phyloP scores from a whole-genome alignment of 208 protist genomes.

The Naegleria gruberi region DNA sequence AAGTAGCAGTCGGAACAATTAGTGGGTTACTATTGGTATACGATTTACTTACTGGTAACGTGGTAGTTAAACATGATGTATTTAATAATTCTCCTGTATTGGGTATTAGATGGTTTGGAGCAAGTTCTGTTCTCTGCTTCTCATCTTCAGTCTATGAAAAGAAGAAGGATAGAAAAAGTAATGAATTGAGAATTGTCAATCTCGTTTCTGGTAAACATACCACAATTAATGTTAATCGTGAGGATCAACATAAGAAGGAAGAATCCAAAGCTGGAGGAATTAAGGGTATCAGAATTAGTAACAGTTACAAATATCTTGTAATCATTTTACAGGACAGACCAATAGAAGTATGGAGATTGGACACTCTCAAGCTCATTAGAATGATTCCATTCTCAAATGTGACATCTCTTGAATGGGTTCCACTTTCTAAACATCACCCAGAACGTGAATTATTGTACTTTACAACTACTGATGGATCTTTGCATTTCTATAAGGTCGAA shows the following conservation, averaged over 20 bases:
- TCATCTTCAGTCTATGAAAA: background rate
- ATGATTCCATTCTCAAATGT: slow-evolving; percentile 5
- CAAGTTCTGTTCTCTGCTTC: background rate
- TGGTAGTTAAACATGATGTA: background rate
- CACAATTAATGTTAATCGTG: background rate
- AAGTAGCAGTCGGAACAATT: background rate
- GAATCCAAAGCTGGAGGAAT: background rate
- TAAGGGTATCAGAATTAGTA: background rate
- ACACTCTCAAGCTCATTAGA: slow-evolving; percentile 1
- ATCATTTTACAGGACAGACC: background rate
- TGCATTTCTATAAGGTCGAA: background rate
- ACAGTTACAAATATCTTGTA: background rate
- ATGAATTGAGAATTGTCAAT: background rate
- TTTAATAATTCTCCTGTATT: background rate
- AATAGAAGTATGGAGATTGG: slow-evolving; percentile 3
- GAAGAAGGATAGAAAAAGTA: background rate
- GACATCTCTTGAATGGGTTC: background rate
- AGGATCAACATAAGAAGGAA: background rate
- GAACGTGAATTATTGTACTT: background rate
- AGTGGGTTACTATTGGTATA: background rate
- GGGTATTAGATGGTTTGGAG: background rate
- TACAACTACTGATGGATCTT: slow-evolving; percentile 9
- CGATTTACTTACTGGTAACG: background rate
- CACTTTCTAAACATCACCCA: background rate
- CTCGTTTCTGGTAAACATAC: background rate